Evolutionary conservation across 2,329 filamentous ascomycete species (phyloP).

Genomic region (Cryphonectria naterciae): DNA sequence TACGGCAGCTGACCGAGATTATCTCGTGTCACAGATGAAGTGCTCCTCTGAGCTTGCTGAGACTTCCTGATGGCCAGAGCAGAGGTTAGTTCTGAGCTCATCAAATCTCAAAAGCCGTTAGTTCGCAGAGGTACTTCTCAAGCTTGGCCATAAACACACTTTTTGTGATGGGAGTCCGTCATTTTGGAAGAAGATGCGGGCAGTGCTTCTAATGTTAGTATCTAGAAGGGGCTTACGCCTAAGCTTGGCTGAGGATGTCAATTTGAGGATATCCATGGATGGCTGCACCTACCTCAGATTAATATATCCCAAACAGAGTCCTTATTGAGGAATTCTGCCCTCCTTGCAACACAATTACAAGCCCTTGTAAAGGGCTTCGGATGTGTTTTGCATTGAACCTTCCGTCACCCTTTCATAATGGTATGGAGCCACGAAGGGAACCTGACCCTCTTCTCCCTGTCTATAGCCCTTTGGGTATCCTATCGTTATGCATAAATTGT

Average conservation of each 20-base stretch:
- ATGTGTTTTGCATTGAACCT: background rate
- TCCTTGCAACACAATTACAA: background rate
- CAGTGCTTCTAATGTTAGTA: background rate
- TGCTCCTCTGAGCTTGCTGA: background rate
- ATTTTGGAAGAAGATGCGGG: background rate
- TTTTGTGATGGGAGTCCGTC: background rate
- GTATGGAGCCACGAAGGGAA: background rate
- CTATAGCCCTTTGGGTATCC: background rate
- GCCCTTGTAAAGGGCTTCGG: background rate
- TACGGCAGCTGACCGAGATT: background rate
- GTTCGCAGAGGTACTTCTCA: background rate
- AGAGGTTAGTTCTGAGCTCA: background rate
- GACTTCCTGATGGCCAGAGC: background rate
- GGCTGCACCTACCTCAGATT: background rate
- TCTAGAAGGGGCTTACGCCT: background rate
- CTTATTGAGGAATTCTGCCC: background rate
- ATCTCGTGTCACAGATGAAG: background rate
- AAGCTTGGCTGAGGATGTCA: background rate
- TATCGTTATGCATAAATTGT: background rate
- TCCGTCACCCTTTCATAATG: background rate
- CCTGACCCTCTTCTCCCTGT: background rate
- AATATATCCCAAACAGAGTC: background rate
- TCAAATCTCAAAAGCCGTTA: background rate
- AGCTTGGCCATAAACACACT: background rate
- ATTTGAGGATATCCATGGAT: background rate